Percentiles rank a stretch among this genome's conserved stretches.
Evolutionary conservation across 2,329 filamentous ascomycete species (phyloP).

Genomic region (Fusarium tuaranense): DNA sequence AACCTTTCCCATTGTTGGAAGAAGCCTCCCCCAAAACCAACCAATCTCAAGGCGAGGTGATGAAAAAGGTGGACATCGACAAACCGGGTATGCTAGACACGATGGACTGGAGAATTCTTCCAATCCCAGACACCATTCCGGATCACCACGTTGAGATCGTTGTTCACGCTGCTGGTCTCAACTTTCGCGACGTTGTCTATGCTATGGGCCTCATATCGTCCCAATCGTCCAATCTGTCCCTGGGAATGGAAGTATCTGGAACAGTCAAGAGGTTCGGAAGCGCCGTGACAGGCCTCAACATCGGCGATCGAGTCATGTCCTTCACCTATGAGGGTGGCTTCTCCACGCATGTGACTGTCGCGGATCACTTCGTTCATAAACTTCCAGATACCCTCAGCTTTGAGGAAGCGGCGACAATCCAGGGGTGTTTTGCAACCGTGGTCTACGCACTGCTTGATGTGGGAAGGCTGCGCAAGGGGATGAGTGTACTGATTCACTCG

Average conservation of each 20-base stretch:
- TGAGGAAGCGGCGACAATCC: constrained; percentile 49
- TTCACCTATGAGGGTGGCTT: constrained; percentile 8
- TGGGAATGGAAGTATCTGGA: constrained; percentile 5
- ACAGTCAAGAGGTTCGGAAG: constrained; percentile 5
- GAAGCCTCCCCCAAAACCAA: not conserved
- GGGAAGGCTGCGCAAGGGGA: constrained; percentile 47
- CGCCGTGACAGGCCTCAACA: not conserved
- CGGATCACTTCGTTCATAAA: constrained; percentile 24
- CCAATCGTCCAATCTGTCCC: not conserved
- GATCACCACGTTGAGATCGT: not conserved
- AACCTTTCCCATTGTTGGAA: not conserved
- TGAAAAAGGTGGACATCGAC: constrained; percentile 3
- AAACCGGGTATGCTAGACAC: constrained; percentile 9
- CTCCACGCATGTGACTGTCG: constrained; percentile 8
- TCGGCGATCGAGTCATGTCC: constrained; percentile 42
- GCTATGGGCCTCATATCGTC: constrained; percentile 16
- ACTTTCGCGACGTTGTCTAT: constrained; percentile 18
- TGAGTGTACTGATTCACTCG: constrained; percentile 50
- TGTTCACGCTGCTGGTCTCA: constrained; percentile 10
- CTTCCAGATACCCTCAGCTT: constrained; percentile 52
- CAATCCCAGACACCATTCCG: not conserved
- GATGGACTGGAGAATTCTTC: not conserved
- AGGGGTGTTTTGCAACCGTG: constrained; percentile 49
- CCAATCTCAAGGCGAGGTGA: not conserved
- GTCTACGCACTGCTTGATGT: constrained; percentile 30